Conservation (phyloP, 2,329 filamentous ascomycete species). For the Arthrobotrys iridis region DNA sequence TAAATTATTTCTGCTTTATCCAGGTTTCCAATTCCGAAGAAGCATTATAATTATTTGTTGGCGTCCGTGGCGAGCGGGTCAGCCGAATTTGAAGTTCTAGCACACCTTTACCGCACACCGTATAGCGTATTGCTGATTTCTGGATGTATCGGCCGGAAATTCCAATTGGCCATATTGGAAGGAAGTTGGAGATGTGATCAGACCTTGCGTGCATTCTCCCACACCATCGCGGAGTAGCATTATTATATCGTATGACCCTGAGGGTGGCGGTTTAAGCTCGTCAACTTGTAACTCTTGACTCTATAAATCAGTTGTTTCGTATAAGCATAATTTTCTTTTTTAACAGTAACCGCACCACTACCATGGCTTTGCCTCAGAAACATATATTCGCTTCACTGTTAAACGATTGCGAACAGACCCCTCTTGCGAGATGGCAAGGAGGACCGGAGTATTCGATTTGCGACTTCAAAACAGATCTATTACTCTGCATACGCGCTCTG, state of each 20-base stretch:
- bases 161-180: slow-evolving; percentile 22
- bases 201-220: slow-evolving; percentile 47
- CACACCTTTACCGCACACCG: slow-evolving; percentile 33
- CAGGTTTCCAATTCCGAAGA: slow-evolving; percentile 4
- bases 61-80: slow-evolving; percentile 29
- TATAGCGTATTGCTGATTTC: slow-evolving; percentile 3
- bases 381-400: slow-evolving; percentile 53
- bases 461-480: slow-evolving; percentile 7
- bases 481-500: background rate
- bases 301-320: slow-evolving; percentile 11
- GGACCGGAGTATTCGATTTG: slow-evolving; percentile 25
- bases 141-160: slow-evolving; percentile 42
- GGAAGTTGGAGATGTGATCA: slow-evolving; percentile 34
- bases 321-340: background rate
- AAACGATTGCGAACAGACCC: slow-evolving; percentile 47
- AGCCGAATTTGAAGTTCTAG: slow-evolving; percentile 9
- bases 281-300: slow-evolving; percentile 11
- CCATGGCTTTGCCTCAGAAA: slow-evolving; percentile 42
- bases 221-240: slow-evolving; percentile 19
- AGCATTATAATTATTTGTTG: slow-evolving; percentile 11
- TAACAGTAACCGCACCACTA: slow-evolving; percentile 34
- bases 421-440: slow-evolving; percentile 1
- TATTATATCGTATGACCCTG: slow-evolving; percentile 21
- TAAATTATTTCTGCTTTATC: slow-evolving; percentile 16
- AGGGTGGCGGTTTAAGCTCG: slow-evolving; percentile 2